Evolutionary conservation across 23 red algal species (phyloP).

Genomic region (Gracilaria gracilis): DNA sequence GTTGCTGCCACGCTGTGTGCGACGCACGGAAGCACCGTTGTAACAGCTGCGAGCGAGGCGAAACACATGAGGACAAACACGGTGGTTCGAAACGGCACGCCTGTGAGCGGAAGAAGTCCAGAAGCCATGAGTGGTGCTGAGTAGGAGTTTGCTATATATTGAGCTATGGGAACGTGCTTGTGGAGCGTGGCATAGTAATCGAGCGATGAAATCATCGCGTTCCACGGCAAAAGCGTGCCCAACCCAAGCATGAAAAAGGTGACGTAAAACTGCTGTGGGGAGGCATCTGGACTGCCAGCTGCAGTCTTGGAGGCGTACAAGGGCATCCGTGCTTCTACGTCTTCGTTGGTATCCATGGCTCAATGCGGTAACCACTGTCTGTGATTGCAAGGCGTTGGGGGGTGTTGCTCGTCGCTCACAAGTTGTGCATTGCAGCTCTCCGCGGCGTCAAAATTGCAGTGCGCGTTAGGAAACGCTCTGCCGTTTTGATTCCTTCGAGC

Average conservation of each 20-base stretch:
- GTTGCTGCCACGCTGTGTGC: slow-evolving; percentile 8
- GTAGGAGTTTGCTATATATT: slow-evolving; percentile 60
- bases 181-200: slow-evolving; percentile 42
- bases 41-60: slow-evolving; percentile 15
- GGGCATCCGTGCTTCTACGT: neutral
- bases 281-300: neutral
- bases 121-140: slow-evolving; percentile 46
- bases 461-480: no score
- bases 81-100: slow-evolving; percentile 3
- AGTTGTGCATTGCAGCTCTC: neutral
- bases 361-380: neutral
- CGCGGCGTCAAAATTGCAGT: neutral
- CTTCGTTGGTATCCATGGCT: neutral
- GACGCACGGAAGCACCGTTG: slow-evolving; percentile 2
- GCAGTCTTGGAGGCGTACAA: slow-evolving; percentile 2
- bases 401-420: neutral
- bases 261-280: neutral
- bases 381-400: neutral
- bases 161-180: slow-evolving; percentile 29
- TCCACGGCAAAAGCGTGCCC: slow-evolving; percentile 48
- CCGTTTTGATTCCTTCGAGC: neutral
- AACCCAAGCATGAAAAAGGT: slow-evolving; percentile 64
- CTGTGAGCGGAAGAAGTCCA: slow-evolving; percentile 29
- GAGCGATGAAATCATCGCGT: slow-evolving; percentile 40
- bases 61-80: slow-evolving; percentile 11